These are phyloP conservation scores for Phoma sp. DNA, from an alignment of 2,329 filamentous ascomycete species.

Conservation along the genomic window DNA sequence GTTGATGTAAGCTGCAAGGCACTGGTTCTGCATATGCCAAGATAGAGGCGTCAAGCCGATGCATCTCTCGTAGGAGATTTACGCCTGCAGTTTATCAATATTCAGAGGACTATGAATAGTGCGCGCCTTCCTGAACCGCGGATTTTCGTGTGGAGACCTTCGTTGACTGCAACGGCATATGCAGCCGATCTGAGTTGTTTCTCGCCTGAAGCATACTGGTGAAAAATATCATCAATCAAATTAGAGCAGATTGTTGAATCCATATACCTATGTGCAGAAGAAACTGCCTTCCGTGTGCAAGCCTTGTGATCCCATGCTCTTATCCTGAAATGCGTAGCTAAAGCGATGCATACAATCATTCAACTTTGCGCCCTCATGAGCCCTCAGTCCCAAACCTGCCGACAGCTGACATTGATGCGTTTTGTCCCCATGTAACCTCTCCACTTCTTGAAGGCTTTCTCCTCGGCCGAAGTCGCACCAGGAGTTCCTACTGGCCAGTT, in stretches of 20 bases:
- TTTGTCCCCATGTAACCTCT: slow-evolving; percentile 51
- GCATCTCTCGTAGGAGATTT: neutral
- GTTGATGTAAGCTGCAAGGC: neutral
- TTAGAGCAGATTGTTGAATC: no score
- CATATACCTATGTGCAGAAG: no score
- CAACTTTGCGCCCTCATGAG: neutral
- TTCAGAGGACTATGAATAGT: neutral
- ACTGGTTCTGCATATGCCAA: neutral
- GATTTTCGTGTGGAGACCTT: neutral
- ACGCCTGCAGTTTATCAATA: neutral
- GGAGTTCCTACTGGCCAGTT: slow-evolving; percentile 71
- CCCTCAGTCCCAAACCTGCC: slow-evolving; percentile 50
- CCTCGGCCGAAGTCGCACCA: slow-evolving; percentile 38
- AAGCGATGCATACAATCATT: neutral
- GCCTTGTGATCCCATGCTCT: neutral
- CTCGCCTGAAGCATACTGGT: neutral
- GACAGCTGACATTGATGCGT: slow-evolving; percentile 51
- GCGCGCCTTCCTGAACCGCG: neutral
- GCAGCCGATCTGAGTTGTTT: neutral
- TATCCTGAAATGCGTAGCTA: neutral
- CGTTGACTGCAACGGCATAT: no score
- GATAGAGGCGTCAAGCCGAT: neutral
- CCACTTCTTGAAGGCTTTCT: slow-evolving; percentile 49
- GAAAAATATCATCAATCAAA: no score
- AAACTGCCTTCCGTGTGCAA: no score